Conservation (phyloP, 2,329 filamentous ascomycete genomes). For the Dichotomopilus funicola region DNA sequence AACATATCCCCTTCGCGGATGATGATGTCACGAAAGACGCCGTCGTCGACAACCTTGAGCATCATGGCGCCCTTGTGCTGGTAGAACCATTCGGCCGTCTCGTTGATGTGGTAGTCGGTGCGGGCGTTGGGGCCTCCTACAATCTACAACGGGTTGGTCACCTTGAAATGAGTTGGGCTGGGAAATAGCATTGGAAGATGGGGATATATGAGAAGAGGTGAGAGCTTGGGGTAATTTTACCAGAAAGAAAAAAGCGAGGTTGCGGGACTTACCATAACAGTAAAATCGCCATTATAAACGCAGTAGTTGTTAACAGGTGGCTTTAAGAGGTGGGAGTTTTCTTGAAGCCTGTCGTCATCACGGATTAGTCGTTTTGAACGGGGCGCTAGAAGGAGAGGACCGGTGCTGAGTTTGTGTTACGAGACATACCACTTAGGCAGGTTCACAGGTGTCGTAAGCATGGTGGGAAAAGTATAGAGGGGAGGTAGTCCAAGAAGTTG, state of each 20-base stretch:
- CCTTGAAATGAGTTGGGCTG: not conserved
- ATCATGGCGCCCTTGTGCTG: conserved; percentile 91
- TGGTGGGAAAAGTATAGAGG: conserved; percentile 20
- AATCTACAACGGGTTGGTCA: conserved; percentile 22
- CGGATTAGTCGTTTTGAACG: no score
- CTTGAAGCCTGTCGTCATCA: conserved; percentile 60
- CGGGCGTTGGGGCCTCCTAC: conserved; percentile 93
- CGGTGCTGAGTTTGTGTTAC: not conserved
- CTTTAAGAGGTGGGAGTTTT: conserved; percentile 86
- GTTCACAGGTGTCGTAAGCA: conserved; percentile 48
- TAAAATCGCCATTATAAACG: conserved; percentile 79
- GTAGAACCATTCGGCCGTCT: conserved; percentile 96
- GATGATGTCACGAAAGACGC: conserved; percentile 71
- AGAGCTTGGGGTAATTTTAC: not conserved
- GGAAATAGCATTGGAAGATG: not conserved
- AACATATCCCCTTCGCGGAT: conserved; percentile 94
- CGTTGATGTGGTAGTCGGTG: conserved; percentile 98
- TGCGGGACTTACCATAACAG: conserved; percentile 59
- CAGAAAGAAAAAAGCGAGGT: no score
- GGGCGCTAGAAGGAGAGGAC: no score
- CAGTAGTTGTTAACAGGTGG: conserved; percentile 97
- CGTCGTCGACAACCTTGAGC: conserved; percentile 77
- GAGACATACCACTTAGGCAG: conserved; percentile 47
- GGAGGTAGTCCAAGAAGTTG: no score
- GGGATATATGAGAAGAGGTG: not conserved